Evolutionary conservation across 1,139 yeast genomes (phyloP).

Genomic region (Meyerozyma sp.): DNA sequence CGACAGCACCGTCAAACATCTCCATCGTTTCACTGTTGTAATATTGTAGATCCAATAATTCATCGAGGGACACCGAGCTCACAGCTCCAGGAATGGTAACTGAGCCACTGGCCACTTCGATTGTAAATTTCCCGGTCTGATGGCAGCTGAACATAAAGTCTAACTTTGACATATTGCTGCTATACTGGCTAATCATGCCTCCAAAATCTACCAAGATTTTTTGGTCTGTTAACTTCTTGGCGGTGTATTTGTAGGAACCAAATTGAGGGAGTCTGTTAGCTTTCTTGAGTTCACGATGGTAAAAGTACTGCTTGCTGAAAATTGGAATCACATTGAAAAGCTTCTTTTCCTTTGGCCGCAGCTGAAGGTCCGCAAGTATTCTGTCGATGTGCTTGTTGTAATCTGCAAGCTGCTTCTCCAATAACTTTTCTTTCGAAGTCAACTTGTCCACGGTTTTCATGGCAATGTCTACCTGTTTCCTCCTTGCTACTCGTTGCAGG

Average conservation of each 20-base stretch:
- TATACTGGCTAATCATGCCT: conserved; percentile 38
- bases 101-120: conserved; percentile 54
- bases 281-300: conserved; percentile 65
- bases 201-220: conserved; percentile 59
- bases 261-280: conserved; percentile 67
- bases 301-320: conserved; percentile 76
- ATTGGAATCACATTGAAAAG: conserved; percentile 53
- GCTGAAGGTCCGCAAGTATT: conserved; percentile 59
- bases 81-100: conserved; percentile 49
- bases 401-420: conserved; percentile 57
- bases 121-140: conserved; percentile 62
- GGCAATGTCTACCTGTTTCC: conserved; percentile 58
- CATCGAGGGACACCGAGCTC: conserved; percentile 55
- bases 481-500: conserved; percentile 58
- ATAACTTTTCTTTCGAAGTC: conserved; percentile 55
- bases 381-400: conserved; percentile 67
- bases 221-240: conserved; percentile 70
- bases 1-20: conserved; percentile 61
- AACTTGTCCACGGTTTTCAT: conserved; percentile 55
- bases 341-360: conserved; percentile 46
- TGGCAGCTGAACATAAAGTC: conserved; percentile 76
- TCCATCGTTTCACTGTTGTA: conserved; percentile 46
- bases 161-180: conserved; percentile 54
- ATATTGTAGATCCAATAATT: conserved; percentile 63
- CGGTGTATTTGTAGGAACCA: conserved; percentile 80